Base-by-base conservation (phyloP, 257 asterid species). In the Ilex aquifolium region DNA sequence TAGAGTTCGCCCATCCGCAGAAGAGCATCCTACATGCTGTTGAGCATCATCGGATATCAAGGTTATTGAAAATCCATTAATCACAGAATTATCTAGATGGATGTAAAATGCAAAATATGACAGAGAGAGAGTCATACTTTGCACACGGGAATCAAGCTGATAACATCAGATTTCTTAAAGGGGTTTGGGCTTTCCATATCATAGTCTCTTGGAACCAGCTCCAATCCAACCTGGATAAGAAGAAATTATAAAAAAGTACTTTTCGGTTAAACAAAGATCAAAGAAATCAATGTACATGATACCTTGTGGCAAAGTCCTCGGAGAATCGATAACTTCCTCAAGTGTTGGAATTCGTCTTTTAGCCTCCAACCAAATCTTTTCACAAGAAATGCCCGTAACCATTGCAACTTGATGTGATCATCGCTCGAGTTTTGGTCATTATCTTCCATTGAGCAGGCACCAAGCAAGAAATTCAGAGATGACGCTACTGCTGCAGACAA, bases 301-400 rank as follows among this genome's bases (percentile, higher is more conserved):
- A 93, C 99, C 99, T 93, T 93, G 31, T 86, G 96, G 69, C 97
- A 93, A 66, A 93, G 92, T 67, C 96, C 99, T 61, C 95, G 90
- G 72, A 93, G 95, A 78, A 93, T 75, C 32, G 99, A 75, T 56
- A 86, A 69, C 82, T 87, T 85, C 73, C 96, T 80, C 83, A 86
- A 74, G 70, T 82, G 83, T 64, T 79, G 83, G 62, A 84, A 74
- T 64, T 90, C 97, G 79, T 84, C 95, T 67, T 80, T 83, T 76
- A 90, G 59, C 52, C 54, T 78, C 95, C 97, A 93, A 65, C 91
- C 85, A 73, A 79, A 93, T 75, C 95, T 82, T 77, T 82, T 83
- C 50, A 59, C 79, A 68, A 90, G 75, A 80, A 81, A 79, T 65
- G 76, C 69, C 69, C 79, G 67, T 71, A 90, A 63, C 96, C 97